A percentile compares a stretch with the other conserved stretches of the same genome.
These are phyloP conservation scores for Trichophaea hybrida DNA, from an alignment of 2,329 filamentous ascomycete genomes.

Conservation along the genomic window DNA sequence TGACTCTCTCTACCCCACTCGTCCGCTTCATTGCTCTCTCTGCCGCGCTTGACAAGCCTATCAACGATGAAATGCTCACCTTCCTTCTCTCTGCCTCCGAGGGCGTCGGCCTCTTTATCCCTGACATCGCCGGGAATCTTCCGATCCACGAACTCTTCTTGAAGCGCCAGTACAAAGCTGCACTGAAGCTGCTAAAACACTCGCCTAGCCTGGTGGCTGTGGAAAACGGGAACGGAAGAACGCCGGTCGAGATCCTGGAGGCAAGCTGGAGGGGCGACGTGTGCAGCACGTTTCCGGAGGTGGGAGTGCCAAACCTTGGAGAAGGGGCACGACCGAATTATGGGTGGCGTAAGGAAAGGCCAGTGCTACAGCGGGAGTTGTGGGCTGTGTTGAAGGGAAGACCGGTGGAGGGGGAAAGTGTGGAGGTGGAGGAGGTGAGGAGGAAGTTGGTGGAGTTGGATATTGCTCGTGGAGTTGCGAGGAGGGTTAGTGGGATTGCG, in stretches of 20 bases:
- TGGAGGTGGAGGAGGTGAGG: not conserved
- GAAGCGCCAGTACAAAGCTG: not conserved
- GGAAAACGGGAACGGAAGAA: constrained; percentile 26
- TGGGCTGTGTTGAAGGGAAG: not conserved
- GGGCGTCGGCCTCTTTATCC: constrained; percentile 38
- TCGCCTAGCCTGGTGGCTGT: constrained; percentile 22
- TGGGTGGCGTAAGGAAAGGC: not conserved
- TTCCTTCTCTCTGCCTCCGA: constrained; percentile 41
- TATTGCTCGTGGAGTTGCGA: not conserved
- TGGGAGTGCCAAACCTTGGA: not conserved
- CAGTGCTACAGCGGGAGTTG: not conserved
- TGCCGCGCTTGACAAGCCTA: not conserved
- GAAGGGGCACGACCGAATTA: no score
- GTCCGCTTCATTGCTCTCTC: constrained; percentile 38
- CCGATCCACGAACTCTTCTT: constrained; percentile 30
- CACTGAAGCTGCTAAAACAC: constrained; percentile 22
- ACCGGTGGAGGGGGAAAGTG: not conserved
- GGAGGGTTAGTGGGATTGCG: not conserved
- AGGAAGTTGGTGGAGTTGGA: not conserved
- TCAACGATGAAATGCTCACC: constrained; percentile 33
- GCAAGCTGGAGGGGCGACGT: not conserved
- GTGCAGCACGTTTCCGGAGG: not conserved
- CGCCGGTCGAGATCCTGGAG: constrained; percentile 19
- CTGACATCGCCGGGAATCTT: constrained; percentile 35
- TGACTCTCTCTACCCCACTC: constrained; percentile 46